Conservation (phyloP, 306 rosid genomes). For the Fragaria vesca region DNA sequence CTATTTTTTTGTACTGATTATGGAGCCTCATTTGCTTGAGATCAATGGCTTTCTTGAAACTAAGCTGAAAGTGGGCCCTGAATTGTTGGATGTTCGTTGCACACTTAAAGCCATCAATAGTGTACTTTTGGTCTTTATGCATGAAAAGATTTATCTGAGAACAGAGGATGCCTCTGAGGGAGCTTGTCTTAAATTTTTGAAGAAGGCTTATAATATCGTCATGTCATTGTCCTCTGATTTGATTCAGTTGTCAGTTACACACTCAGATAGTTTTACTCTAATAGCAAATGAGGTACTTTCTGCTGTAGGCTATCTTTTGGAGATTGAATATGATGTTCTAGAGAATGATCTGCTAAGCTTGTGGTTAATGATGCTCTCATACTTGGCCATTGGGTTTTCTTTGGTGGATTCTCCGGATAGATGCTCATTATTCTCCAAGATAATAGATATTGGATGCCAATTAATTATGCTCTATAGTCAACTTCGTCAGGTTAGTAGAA, state of each 20-base stretch:
- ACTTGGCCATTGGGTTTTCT: conserved; percentile 48
- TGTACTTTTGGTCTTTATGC: conserved; percentile 67
- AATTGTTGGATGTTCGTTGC: conserved; percentile 44
- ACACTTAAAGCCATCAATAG: conserved; percentile 57
- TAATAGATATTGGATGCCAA: conserved; percentile 62
- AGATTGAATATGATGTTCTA: conserved; percentile 77
- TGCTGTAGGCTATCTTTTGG: conserved; percentile 65
- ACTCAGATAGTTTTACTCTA: conserved; percentile 34
- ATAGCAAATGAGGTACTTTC: conserved; percentile 53
- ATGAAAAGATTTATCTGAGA: conserved; percentile 74
- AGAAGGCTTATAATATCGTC: conserved; percentile 52
- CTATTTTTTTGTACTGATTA: conserved; percentile 62
- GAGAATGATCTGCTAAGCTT: conserved; percentile 65
- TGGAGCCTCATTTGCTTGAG: conserved; percentile 77
- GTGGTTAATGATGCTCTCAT: conserved; percentile 66
- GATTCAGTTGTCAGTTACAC: conserved; percentile 30
- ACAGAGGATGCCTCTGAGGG: conserved; percentile 77
- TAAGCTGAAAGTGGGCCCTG: conserved; percentile 33
- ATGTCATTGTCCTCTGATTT: conserved; percentile 47
- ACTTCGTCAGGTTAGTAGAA: conserved; percentile 82
- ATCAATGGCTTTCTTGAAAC: conserved; percentile 32
- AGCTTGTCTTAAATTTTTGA: conserved; percentile 67
- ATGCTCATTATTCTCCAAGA: conserved; percentile 40
- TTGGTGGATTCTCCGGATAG: conserved; percentile 31
- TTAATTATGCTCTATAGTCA: conserved; percentile 68